Evolutionary conservation across 192 early-diverging fungal species (phyloP).

Genomic region (Spizellomyces punctatus): DNA sequence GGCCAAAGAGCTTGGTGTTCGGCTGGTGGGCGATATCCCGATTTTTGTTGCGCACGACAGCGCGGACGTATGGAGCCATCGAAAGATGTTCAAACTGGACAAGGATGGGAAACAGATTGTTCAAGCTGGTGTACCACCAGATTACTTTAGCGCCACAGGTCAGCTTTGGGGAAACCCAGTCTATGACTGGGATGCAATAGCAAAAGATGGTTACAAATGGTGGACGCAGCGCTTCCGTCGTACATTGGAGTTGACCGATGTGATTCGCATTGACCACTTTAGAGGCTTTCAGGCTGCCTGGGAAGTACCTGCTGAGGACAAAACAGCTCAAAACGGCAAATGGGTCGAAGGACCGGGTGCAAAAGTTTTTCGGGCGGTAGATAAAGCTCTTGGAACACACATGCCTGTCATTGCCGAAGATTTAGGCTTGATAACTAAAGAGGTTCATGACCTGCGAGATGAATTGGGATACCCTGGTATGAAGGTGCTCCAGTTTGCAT

Average conservation of each 20-base stretch:
- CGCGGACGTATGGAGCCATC: constrained; percentile 26
- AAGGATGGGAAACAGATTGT: constrained; percentile 23
- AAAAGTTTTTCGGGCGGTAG: constrained; percentile 26
- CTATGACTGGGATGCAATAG: constrained; percentile 30
- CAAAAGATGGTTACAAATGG: constrained; percentile 24
- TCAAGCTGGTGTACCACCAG: constrained; percentile 31
- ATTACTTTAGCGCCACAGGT: constrained; percentile 31
- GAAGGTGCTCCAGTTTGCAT: constrained; percentile 35
- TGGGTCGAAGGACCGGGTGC: constrained; percentile 31
- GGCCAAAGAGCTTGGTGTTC: constrained; percentile 16
- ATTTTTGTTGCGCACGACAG: constrained; percentile 29
- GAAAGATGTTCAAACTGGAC: constrained; percentile 22
- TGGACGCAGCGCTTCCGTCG: constrained; percentile 21
- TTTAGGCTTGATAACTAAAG: constrained; percentile 21
- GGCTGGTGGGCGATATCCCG: constrained; percentile 28
- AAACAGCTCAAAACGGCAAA: constrained; percentile 22
- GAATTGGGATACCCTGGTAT: constrained; percentile 30
- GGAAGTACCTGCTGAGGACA: constrained; percentile 27
- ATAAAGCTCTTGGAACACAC: constrained; percentile 6
- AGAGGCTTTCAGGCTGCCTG: constrained; percentile 32
- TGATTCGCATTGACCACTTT: constrained; percentile 33
- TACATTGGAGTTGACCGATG: constrained; percentile 19
- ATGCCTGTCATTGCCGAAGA: constrained; percentile 34
- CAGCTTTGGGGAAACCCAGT: constrained; percentile 35
- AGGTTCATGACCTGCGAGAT: constrained; percentile 22